phyloP scores from a whole-genome alignment of 495 filamentous ascomycete genomes.

The Aspergillus cavernicola region DNA sequence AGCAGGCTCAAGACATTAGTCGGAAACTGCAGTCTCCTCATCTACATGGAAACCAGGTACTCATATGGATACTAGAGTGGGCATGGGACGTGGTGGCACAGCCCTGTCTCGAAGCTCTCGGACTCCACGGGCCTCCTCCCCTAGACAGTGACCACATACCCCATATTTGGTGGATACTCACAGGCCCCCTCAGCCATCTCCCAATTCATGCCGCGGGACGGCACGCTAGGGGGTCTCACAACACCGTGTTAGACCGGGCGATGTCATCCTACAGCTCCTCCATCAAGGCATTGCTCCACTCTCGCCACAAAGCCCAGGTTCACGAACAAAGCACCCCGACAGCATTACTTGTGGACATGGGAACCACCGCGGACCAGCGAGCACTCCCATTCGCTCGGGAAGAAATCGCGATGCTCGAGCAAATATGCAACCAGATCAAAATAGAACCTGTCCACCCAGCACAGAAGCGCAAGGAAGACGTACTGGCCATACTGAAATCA shows the following conservation, averaged over 20 bases:
- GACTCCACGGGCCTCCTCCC: too few relatives aligned
- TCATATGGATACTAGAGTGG: too few relatives aligned
- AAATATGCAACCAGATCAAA: too few relatives aligned
- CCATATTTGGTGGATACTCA: too few relatives aligned
- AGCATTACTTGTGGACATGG: background rate
- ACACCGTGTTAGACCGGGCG: background rate
- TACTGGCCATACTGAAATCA: background rate
- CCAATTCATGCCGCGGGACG: background rate
- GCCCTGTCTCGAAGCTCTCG: too few relatives aligned
- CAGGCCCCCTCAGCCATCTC: background rate
- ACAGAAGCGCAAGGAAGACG: background rate
- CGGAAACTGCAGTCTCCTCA: too few relatives aligned
- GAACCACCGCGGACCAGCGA: background rate
- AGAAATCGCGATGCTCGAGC: background rate
- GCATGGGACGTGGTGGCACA: too few relatives aligned
- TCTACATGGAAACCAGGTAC: too few relatives aligned
- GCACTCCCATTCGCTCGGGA: background rate
- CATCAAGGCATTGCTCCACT: background rate
- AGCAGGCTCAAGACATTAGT: too few relatives aligned
- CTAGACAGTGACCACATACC: too few relatives aligned
- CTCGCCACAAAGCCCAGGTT: background rate
- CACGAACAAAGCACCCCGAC: too few relatives aligned
- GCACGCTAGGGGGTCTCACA: background rate
- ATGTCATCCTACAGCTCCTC: background rate
- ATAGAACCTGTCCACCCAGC: background rate